Conservation (phyloP, 345 rosid genomes). For the Arabidopsis thaliana region DNA sequence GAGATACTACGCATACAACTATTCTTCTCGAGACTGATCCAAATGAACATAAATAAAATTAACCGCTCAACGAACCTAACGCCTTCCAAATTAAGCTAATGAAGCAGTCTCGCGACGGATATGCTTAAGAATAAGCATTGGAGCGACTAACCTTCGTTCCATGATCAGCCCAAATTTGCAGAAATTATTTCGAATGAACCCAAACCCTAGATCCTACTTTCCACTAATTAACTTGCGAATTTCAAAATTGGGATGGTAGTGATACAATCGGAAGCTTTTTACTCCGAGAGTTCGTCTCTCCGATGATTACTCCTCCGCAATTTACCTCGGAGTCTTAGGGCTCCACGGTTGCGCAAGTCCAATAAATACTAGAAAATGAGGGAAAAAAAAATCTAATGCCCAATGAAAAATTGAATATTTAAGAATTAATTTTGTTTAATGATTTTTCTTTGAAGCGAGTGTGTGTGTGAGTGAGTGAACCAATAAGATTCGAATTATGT, state of each 20-base stretch:
- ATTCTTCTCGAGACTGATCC: constrained; percentile 17
- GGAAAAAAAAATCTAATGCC: not conserved
- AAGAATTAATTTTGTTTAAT: not conserved
- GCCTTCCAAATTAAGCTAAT: not conserved
- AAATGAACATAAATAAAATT: constrained; percentile 1
- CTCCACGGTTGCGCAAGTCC: not conserved
- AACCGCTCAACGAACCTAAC: constrained; percentile 7
- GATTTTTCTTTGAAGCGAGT: not conserved
- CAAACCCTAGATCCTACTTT: constrained; percentile 29
- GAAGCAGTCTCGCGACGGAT: not conserved
- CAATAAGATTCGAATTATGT: not conserved
- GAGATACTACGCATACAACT: constrained; percentile 4
- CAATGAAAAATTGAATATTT: not conserved
- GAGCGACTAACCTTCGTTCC: constrained; percentile 32
- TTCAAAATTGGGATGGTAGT: not conserved
- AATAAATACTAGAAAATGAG: not conserved
- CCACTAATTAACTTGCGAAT: not conserved
- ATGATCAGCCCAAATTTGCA: constrained; percentile 24
- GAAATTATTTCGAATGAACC: constrained; percentile 6
- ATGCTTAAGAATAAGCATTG: constrained; percentile 11
- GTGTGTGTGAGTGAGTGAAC: not conserved
- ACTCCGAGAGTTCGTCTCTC: constrained; percentile 6
- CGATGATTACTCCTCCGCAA: constrained; percentile 37
- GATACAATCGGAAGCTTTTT: constrained; percentile 1
- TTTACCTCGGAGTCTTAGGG: constrained; percentile 18